These are phyloP conservation scores for Penicillium angulare DNA, from an alignment of 495 filamentous ascomycete species.

Conservation along the genomic window DNA sequence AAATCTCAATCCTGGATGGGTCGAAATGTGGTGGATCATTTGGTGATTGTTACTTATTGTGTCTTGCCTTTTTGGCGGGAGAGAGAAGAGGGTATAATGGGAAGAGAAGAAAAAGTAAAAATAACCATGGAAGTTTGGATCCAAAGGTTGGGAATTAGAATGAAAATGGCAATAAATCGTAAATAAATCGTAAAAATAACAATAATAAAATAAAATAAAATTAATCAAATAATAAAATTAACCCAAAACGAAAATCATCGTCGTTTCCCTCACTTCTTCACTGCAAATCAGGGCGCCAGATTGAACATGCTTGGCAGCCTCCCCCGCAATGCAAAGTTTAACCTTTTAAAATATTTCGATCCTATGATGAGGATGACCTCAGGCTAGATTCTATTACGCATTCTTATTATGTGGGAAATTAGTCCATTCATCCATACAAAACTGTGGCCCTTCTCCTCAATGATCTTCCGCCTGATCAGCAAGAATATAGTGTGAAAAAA, in stretches of 20 bases:
- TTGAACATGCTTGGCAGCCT: slow-evolving; percentile 33
- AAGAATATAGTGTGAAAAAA: background rate
- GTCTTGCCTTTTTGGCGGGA: too few species aligned
- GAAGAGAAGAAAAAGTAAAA: too few species aligned
- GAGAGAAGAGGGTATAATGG: too few species aligned
- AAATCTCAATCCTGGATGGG: too few species aligned
- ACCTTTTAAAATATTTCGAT: slow-evolving; percentile 8
- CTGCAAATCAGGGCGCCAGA: slow-evolving; percentile 31
- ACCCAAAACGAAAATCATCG: too few species aligned
- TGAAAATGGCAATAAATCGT: background rate
- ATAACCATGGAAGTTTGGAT: too few species aligned
- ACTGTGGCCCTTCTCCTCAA: background rate
- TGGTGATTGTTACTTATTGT: too few species aligned
- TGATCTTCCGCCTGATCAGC: background rate
- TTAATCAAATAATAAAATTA: background rate
- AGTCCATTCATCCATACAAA: too few species aligned
- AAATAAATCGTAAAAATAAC: background rate
- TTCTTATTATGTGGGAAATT: too few species aligned
- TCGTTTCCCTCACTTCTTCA: slow-evolving; percentile 23
- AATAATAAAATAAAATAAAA: background rate
- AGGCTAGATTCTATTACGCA: slow-evolving; percentile 17
- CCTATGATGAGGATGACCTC: slow-evolving; percentile 19
- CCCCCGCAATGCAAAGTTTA: slow-evolving; percentile 37
- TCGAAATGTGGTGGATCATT: too few species aligned
- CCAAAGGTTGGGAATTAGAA: too few species aligned